Percentiles rank a stretch among this genome's conserved stretches.
Conservation (phyloP, 352 stramenopile genomes). For the Thraustotheca clavata region DNA sequence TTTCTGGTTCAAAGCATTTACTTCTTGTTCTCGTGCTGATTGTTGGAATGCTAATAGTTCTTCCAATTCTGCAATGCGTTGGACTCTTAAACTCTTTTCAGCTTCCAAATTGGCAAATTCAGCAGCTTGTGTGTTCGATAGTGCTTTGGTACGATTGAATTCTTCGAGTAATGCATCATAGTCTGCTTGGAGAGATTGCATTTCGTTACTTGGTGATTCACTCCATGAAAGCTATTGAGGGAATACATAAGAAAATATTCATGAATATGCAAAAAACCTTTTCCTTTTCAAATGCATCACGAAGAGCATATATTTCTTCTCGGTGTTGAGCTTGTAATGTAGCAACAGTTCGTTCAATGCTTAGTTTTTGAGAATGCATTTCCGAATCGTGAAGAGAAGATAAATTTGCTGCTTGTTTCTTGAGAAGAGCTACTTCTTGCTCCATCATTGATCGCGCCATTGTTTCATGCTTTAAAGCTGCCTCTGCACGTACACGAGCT, state of each 20-base stretch:
- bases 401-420: constrained; percentile 60
- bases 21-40: constrained; percentile 10
- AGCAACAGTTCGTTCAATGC: not conserved
- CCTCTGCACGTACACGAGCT: constrained; percentile 41
- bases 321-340: not conserved
- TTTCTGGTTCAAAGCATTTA: not conserved
- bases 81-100: constrained; percentile 10
- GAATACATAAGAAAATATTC: not conserved
- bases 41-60: constrained; percentile 7
- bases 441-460: constrained; percentile 46
- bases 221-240: not conserved
- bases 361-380: constrained; percentile 28
- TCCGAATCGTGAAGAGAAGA: constrained; percentile 55
- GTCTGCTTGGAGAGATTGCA: not conserved
- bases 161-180: not conserved
- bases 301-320: not conserved
- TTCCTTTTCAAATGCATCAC: not conserved
- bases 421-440: constrained; percentile 59
- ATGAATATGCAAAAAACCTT: not conserved
- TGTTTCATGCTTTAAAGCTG: constrained; percentile 49
- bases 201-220: not conserved
- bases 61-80: constrained; percentile 16
- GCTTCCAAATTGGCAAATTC: constrained; percentile 6
- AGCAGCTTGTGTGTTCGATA: not conserved
- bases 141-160: not conserved